Conservation (phyloP, 2,329 filamentous ascomycete genomes). For the Trichoderma sp. region DNA sequence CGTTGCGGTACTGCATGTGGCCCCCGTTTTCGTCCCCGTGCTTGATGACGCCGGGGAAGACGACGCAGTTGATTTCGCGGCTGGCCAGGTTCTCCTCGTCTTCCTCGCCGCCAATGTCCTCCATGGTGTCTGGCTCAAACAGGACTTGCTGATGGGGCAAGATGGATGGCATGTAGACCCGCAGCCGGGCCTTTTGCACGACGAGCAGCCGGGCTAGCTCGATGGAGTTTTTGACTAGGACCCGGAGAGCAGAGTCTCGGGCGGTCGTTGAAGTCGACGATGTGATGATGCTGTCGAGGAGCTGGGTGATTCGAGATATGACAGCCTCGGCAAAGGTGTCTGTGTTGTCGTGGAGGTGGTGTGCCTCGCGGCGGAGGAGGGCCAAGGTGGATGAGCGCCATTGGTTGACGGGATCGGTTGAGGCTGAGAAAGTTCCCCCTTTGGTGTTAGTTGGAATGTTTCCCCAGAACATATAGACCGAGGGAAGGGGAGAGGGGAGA, state of each 20-base stretch:
- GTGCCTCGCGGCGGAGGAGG: conserved; percentile 57
- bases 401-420: conserved; percentile 60
- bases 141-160: conserved; percentile 54
- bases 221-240: conserved; percentile 55
- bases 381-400: conserved; percentile 68
- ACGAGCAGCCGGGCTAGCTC: conserved; percentile 58
- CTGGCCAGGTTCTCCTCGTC: conserved; percentile 57
- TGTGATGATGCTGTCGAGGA: conserved; percentile 54
- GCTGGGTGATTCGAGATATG: conserved; percentile 49
- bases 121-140: conserved; percentile 64
- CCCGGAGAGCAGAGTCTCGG: conserved; percentile 56
- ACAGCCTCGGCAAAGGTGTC: conserved; percentile 45
- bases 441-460: neutral
- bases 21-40: conserved; percentile 65
- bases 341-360: conserved; percentile 51
- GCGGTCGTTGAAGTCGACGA: conserved; percentile 32
- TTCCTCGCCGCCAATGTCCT: conserved; percentile 65
- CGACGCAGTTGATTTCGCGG: conserved; percentile 61
- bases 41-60: conserved; percentile 66
- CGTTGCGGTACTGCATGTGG: conserved; percentile 61
- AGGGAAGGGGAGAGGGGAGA: conserved; percentile 22
- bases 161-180: conserved; percentile 56
- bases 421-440: conserved; percentile 37
- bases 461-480: neutral
- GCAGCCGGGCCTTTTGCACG: conserved; percentile 61